Evolutionary conservation across 768 basidiomycete genomes (phyloP).

Genomic region (Amanita molliuscula): DNA sequence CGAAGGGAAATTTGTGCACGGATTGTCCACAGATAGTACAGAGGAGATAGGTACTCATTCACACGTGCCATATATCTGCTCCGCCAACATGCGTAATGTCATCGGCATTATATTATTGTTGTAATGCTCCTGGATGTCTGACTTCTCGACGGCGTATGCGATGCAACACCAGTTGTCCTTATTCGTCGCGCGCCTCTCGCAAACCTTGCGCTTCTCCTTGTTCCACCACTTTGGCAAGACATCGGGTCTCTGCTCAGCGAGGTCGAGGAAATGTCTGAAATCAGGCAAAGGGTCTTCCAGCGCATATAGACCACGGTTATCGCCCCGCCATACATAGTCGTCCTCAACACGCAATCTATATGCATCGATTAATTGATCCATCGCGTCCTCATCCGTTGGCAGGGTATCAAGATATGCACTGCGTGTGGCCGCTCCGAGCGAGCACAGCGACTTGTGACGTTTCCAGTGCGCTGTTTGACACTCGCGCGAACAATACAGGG

Average conservation of each 20-base stretch:
- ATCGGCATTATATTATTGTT: conserved; percentile 1
- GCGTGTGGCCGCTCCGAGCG: not conserved
- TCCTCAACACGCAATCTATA: conserved; percentile 1
- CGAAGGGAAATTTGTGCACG: too few relatives aligned
- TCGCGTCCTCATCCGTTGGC: not conserved
- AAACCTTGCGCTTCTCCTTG: not conserved
- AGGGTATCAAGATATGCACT: not conserved
- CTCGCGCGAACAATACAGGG: conserved; percentile 3
- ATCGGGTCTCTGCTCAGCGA: not conserved
- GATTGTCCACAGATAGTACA: too few relatives aligned
- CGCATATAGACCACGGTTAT: not conserved
- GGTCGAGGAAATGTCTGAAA: not conserved
- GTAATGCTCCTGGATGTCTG: conserved; percentile 2
- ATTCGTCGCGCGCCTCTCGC: not conserved
- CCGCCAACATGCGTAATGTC: conserved; percentile 2
- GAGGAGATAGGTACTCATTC: not conserved
- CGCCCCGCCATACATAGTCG: not conserved
- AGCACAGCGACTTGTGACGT: not conserved
- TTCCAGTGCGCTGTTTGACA: conserved; percentile 2
- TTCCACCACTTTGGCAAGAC: conserved; percentile 3
- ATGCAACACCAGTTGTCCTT: conserved; percentile 1
- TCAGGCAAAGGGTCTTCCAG: not conserved
- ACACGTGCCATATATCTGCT: not conserved
- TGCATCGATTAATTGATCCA: not conserved
- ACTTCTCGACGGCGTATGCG: not conserved